A percentile compares a stretch with the other conserved stretches of the same genome.
Evolutionary conservation across 1,139 yeast species (phyloP).

Genomic region (Meyerozyma athensensis): DNA sequence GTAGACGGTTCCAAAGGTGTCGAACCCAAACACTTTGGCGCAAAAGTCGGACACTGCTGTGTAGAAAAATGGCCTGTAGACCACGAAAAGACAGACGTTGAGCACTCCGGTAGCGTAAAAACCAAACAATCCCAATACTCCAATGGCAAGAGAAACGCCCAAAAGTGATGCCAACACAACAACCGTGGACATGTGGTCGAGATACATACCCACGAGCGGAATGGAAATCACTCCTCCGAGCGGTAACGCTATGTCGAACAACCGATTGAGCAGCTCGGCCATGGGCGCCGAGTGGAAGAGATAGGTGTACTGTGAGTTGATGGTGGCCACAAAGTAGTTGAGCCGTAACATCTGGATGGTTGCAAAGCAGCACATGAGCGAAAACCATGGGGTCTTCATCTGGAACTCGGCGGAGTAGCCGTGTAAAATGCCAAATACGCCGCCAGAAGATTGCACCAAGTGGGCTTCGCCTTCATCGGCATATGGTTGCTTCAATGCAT

Average conservation of each 20-base stretch:
- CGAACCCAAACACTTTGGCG: slow-evolving; percentile 91
- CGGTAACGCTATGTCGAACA: slow-evolving; percentile 44
- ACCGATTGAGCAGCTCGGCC: slow-evolving; percentile 30
- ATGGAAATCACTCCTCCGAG: slow-evolving; percentile 40
- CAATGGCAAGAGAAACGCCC: slow-evolving; percentile 29
- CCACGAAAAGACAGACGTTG: slow-evolving; percentile 47
- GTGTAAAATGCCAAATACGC: slow-evolving; percentile 41
- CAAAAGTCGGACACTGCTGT: slow-evolving; percentile 89
- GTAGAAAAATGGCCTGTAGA: slow-evolving; percentile 86
- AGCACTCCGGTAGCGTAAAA: slow-evolving; percentile 26
- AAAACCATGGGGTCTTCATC: slow-evolving; percentile 40
- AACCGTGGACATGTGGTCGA: slow-evolving; percentile 35
- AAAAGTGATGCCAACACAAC: slow-evolving; percentile 28
- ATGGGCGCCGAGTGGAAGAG: slow-evolving; percentile 24
- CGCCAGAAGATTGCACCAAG: slow-evolving; percentile 32
- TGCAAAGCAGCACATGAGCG: slow-evolving; percentile 34
- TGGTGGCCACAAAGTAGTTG: slow-evolving; percentile 45
- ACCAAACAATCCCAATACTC: slow-evolving; percentile 34
- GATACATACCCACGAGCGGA: slow-evolving; percentile 39
- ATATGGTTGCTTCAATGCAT: slow-evolving; percentile 43
- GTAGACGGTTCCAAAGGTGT: slow-evolving; percentile 87
- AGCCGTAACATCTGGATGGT: slow-evolving; percentile 42
- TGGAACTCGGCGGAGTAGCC: slow-evolving; percentile 40
- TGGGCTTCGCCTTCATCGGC: slow-evolving; percentile 36
- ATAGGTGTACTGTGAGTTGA: slow-evolving; percentile 41